Evolutionary conservation across 1,284 basidiomycete species (phyloP).

Genomic region (Abortiporus biennis): DNA sequence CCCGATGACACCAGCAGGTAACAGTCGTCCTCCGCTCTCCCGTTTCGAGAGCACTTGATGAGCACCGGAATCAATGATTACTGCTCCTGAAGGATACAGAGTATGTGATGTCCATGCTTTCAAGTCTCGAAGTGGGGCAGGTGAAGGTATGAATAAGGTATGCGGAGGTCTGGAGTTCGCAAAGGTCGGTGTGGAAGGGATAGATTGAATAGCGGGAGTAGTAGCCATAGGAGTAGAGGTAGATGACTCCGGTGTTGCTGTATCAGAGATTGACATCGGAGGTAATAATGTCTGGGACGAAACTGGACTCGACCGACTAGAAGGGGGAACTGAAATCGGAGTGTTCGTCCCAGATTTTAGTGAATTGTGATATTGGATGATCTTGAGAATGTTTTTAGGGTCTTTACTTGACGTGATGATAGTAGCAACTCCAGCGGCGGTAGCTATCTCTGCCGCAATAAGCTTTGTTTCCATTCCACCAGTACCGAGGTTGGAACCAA

Average conservation of each 20-base stretch:
- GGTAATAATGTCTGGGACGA: slow-evolving; percentile 7
- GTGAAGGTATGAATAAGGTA: slow-evolving; percentile 81
- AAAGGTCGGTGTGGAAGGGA: slow-evolving; percentile 4
- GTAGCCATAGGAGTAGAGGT: background rate
- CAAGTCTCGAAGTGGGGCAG: slow-evolving; percentile 77
- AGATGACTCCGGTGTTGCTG: background rate
- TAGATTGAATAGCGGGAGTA: background rate
- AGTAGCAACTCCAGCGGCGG: slow-evolving; percentile 92
- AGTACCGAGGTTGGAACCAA: slow-evolving; percentile 91
- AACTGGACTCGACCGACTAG: slow-evolving; percentile 35
- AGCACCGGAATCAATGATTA: slow-evolving; percentile 88
- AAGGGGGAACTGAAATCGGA: slow-evolving; percentile 20
- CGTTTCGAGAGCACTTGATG: slow-evolving; percentile 78
- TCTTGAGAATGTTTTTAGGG: slow-evolving; percentile 74
- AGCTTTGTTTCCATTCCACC: slow-evolving; percentile 99
- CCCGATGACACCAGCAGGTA: slow-evolving; percentile 86
- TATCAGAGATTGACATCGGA: slow-evolving; percentile 1
- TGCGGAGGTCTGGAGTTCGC: slow-evolving; percentile 58
- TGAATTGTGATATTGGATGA: slow-evolving; percentile 70
- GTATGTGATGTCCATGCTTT: slow-evolving; percentile 97
- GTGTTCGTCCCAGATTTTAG: slow-evolving; percentile 28
- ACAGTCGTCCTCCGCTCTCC: slow-evolving; percentile 84
- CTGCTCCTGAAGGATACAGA: slow-evolving; percentile 79
- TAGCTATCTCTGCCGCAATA: slow-evolving; percentile 96
- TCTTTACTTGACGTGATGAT: slow-evolving; percentile 83